Evolutionary conservation across 73 alveolate genomes (phyloP).

Genomic region (Tetrahymena elliotti): DNA sequence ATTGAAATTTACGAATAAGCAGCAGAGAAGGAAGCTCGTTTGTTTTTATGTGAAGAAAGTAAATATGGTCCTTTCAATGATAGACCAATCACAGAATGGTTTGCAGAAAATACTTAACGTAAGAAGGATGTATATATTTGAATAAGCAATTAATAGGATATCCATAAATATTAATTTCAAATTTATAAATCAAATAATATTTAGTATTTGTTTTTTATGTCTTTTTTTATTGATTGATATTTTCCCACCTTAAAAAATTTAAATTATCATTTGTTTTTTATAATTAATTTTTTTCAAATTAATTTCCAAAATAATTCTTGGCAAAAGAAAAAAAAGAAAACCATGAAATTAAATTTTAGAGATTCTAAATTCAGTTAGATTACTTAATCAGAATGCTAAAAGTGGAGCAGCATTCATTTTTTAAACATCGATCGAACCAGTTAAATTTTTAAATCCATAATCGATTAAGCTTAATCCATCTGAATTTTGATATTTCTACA

Average conservation of each 20-base stretch:
- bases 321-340: not conserved
- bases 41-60: constrained; percentile 1
- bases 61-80: constrained; percentile 20
- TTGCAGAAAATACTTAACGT: constrained; percentile 21
- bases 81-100: constrained; percentile 11
- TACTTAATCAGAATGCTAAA: not conserved
- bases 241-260: not conserved
- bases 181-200: not conserved
- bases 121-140: not conserved
- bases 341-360: not conserved
- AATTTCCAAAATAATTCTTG: not conserved
- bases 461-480: not conserved
- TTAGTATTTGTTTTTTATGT: not conserved
- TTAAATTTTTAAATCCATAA: not conserved
- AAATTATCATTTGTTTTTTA: not conserved
- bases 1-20: constrained; percentile 10
- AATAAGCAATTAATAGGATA: not conserved
- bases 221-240: not conserved
- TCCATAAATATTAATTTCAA: not conserved
- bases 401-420: not conserved
- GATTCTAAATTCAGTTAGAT: not conserved
- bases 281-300: not conserved
- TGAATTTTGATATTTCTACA: not conserved
- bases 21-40: constrained; percentile 2
- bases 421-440: not conserved